phyloP scores from a whole-genome alignment of 257 asterid genomes.

The Primulina eburnea region DNA sequence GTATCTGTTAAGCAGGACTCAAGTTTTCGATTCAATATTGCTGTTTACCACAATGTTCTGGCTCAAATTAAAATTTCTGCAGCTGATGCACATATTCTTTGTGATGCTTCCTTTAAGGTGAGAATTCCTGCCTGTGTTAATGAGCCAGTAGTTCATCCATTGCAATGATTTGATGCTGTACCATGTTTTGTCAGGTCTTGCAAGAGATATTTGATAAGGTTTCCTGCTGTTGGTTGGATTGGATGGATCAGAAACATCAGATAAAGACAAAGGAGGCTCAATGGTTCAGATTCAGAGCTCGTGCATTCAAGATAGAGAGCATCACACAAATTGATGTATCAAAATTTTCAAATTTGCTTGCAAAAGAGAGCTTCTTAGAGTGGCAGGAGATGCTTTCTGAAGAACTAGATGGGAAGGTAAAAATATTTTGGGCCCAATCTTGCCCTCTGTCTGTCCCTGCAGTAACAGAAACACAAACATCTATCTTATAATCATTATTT shows the following conservation, averaged over 20 bases:
- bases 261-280: constrained; percentile 45
- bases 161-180: constrained; percentile 21
- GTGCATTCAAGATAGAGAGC: constrained; percentile 68
- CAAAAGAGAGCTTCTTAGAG: constrained; percentile 57
- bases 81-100: constrained; percentile 59
- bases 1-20: constrained; percentile 37
- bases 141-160: constrained; percentile 19
- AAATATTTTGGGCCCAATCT: constrained; percentile 3
- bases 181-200: constrained; percentile 44
- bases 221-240: constrained; percentile 62
- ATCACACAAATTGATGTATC: constrained; percentile 74
- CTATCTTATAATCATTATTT: background rate
- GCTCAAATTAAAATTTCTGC: constrained; percentile 51
- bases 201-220: constrained; percentile 60
- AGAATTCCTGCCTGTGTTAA: constrained; percentile 17
- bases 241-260: constrained; percentile 56
- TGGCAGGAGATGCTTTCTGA: constrained; percentile 74
- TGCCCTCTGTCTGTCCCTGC: constrained; percentile 6
- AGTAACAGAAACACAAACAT: background rate
- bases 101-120: constrained; percentile 55
- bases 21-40: constrained; percentile 45
- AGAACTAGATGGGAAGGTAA: constrained; percentile 59
- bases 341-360: constrained; percentile 45
- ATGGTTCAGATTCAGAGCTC: constrained; percentile 72
- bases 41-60: constrained; percentile 58